Percentiles rank a stretch among this genome's conserved stretches.
These are phyloP conservation scores for Zasmidium angulare DNA, from an alignment of 2,329 filamentous ascomycete species.

Conservation along the genomic window DNA sequence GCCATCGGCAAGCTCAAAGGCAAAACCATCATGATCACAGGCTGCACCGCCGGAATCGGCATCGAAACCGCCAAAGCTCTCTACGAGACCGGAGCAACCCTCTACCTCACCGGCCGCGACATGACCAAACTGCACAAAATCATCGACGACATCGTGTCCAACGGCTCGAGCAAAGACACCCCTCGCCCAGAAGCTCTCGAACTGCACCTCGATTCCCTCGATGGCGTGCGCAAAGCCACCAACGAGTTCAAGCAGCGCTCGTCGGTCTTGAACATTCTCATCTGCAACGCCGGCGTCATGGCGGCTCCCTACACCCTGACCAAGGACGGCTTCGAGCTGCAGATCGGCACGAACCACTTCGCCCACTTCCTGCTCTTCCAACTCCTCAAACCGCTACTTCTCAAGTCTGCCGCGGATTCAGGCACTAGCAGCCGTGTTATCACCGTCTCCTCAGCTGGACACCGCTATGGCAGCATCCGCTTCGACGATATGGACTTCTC, in stretches of 20 bases:
- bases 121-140: slow-evolving; percentile 39
- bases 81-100: slow-evolving; percentile 45
- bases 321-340: slow-evolving; percentile 43
- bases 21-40: slow-evolving; percentile 46
- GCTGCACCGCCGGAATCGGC: slow-evolving; percentile 48
- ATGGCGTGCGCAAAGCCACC: slow-evolving; percentile 35
- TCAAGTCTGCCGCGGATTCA: slow-evolving; percentile 38
- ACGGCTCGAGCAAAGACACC: slow-evolving; percentile 18
- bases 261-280: slow-evolving; percentile 39
- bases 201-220: slow-evolving; percentile 34
- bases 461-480: slow-evolving; percentile 37
- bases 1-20: slow-evolving; percentile 37
- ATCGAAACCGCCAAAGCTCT: slow-evolving; percentile 48
- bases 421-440: slow-evolving; percentile 50
- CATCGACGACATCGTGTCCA: slow-evolving; percentile 30
- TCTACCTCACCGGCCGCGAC: slow-evolving; percentile 48
- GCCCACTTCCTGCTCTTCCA: slow-evolving; percentile 56
- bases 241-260: slow-evolving; percentile 36
- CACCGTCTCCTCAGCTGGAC: slow-evolving; percentile 45
- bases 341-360: slow-evolving; percentile 53
- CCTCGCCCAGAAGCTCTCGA: slow-evolving; percentile 27
- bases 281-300: slow-evolving; percentile 41
- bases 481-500: slow-evolving; percentile 44
- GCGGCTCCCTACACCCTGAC: slow-evolving; percentile 40
- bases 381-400: slow-evolving; percentile 48